These are phyloP conservation scores for Nothophytophthora sp. DNA, from an alignment of 352 stramenopile species.

Conservation along the genomic window DNA sequence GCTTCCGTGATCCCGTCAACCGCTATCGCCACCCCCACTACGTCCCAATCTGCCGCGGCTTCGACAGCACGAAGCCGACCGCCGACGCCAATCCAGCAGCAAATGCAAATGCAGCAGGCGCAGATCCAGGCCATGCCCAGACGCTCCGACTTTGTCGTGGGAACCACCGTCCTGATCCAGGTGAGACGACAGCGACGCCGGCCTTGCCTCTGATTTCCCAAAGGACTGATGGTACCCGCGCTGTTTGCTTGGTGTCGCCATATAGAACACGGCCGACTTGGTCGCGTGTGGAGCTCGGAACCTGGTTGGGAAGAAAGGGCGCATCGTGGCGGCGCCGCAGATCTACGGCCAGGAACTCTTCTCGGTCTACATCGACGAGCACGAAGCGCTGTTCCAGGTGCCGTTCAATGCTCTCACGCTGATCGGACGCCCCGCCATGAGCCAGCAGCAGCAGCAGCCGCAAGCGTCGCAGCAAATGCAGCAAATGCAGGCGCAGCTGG, in stretches of 20 bases:
- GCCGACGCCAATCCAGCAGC: slow-evolving; percentile 9
- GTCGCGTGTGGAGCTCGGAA: slow-evolving; percentile 76
- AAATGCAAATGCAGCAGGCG: slow-evolving; percentile 38
- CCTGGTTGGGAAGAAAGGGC: slow-evolving; percentile 70
- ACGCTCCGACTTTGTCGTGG: slow-evolving; percentile 66
- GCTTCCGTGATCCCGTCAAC: slow-evolving; percentile 29
- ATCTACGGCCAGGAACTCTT: slow-evolving; percentile 81
- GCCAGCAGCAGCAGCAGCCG: slow-evolving; percentile 42
- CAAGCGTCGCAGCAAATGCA: slow-evolving; percentile 29
- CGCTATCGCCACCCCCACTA: slow-evolving; percentile 12
- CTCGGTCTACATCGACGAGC: slow-evolving; percentile 84
- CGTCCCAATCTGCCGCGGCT: slow-evolving; percentile 14
- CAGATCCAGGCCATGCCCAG: slow-evolving; percentile 38
- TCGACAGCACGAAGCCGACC: slow-evolving; percentile 18
- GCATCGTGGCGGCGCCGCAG: slow-evolving; percentile 73
- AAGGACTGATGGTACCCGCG: not conserved
- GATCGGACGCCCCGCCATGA: slow-evolving; percentile 38
- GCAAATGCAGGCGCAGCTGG: slow-evolving; percentile 39
- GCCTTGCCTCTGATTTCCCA: not conserved
- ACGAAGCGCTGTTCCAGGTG: slow-evolving; percentile 81
- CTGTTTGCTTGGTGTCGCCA: not conserved
- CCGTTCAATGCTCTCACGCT: slow-evolving; percentile 78
- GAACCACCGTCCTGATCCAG: slow-evolving; percentile 66
- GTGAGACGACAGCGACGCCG: no score
- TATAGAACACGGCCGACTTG: slow-evolving; percentile 69